Conservation (phyloP, 495 filamentous ascomycete genomes). For the Zalerion maritima region DNA sequence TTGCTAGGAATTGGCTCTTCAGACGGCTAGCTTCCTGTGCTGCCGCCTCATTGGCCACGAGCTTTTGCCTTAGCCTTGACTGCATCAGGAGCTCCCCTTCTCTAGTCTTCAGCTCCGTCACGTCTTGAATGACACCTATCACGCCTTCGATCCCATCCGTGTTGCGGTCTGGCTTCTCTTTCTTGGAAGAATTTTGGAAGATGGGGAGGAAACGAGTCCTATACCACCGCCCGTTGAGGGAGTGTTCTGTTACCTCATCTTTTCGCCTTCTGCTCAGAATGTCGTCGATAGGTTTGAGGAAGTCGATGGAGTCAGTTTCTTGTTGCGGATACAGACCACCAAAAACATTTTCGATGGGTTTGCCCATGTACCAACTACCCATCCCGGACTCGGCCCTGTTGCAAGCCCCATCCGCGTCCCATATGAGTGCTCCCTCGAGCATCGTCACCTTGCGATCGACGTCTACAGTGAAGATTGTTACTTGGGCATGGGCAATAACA, state of each 20-base stretch:
- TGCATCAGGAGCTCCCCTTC: conserved; percentile 41
- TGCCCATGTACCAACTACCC: conserved; percentile 32
- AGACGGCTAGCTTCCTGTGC: conserved; percentile 56
- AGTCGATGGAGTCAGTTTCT: conserved; percentile 25
- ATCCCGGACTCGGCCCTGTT: conserved; percentile 11
- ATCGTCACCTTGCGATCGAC: conserved; percentile 39
- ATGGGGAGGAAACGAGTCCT: conserved; percentile 49
- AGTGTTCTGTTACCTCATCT: conserved; percentile 37
- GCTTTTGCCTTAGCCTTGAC: conserved; percentile 44
- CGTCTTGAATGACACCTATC: conserved; percentile 54
- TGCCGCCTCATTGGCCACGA: conserved; percentile 49
- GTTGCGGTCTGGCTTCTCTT: too few relatives aligned
- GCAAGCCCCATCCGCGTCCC: conserved; percentile 24
- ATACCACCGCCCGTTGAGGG: conserved; percentile 44
- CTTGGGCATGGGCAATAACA: conserved; percentile 51
- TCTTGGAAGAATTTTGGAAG: conserved; percentile 29
- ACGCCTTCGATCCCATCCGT: conserved; percentile 47
- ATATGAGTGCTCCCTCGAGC: conserved; percentile 45
- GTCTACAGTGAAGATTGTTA: conserved; percentile 56
- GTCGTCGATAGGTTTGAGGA: conserved; percentile 37
- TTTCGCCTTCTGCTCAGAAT: conserved; percentile 38
- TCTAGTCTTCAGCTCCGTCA: conserved; percentile 46
- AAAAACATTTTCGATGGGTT: conserved; percentile 45
- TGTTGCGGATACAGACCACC: conserved; percentile 18
- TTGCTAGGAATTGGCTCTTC: conserved; percentile 55